Percentiles rank a stretch among this genome's conserved stretches.
Conservation (phyloP, 1,284 basidiomycete genomes). For the Xerocomus amazonicus region DNA sequence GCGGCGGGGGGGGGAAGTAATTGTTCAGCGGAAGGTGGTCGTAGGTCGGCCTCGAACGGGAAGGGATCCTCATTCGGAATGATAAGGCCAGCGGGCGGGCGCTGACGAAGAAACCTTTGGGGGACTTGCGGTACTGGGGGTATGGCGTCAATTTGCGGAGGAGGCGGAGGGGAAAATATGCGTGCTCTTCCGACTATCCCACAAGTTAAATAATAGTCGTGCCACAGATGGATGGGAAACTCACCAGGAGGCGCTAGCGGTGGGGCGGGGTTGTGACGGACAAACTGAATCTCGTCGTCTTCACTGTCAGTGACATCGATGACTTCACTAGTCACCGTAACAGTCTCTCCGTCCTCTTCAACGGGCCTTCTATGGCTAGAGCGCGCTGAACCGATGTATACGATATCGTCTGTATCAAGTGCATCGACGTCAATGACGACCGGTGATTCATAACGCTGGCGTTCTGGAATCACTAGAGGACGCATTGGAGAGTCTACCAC, state of each 20-base stretch:
- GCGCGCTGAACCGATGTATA: conserved; percentile 17
- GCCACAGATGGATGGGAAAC: conserved; percentile 2
- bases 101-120: conserved; percentile 26
- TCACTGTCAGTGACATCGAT: conserved; percentile 44
- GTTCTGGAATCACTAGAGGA: conserved; percentile 13
- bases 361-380: conserved; percentile 30
- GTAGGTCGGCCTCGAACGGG: conserved; percentile 40
- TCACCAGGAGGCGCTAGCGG: conserved; percentile 21
- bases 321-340: conserved; percentile 19
- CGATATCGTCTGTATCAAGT: conserved; percentile 34
- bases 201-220: not conserved
- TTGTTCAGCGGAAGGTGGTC: conserved; percentile 15
- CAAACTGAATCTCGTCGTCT: conserved; percentile 36
- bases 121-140: conserved; percentile 43
- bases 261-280: conserved; percentile 23
- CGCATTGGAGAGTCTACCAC: conserved; percentile 12
- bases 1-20: conserved; percentile 33
- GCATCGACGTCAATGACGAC: conserved; percentile 41
- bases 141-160: conserved; percentile 27
- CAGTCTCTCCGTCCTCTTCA: conserved; percentile 17
- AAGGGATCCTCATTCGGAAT: conserved; percentile 43
- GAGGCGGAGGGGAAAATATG: conserved; percentile 46
- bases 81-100: conserved; percentile 33
- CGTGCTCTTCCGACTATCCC: conserved; percentile 19
- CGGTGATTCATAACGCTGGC: conserved; percentile 15